Evolutionary conservation across 257 asterid genomes (phyloP), one percentile per base, ranked within the genome.

Genomic region (Thymus quinquecostatus): DNA sequence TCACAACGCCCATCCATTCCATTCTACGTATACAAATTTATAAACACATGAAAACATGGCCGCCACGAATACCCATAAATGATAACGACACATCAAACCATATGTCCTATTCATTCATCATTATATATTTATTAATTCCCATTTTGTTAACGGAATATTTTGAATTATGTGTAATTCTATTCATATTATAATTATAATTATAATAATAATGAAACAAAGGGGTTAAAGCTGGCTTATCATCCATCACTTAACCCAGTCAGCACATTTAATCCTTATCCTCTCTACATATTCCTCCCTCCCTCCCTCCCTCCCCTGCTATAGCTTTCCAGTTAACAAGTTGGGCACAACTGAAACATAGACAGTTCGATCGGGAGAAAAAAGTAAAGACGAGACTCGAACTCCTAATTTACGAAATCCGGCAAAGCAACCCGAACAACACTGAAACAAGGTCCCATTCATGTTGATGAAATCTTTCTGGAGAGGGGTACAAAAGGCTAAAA

Each of bases 11-110:
- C 60, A 60, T 58, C 9, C 21, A 21, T 21, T 21, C 21, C 21
- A 21, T 48, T 27, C 30, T 63, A n/a, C n/a, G n/a, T n/a, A 4
- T 38, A 36, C 3, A n/a, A 1, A 28, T 5, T 14, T 54, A 60
- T 32, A 29, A 58, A 50, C 66, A 30, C 44, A 72, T 45, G 27
- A 75, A 44, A 75, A 38, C 69, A 73, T 63, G 76, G 79, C 61
- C 78, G 32, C 69, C 78, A 61, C 53, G 75, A 71, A 68, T 53
- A 53, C 66, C 70, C 82, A 69, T 73, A 73, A 62, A 62, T 63
- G 79, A 78, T 63, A 61, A 48, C 47, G 75, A 73, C 59, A 54
- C 33, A 49, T 38, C 53, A 66, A 56, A 21, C 21, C 40, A 34
- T 45, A 71, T 38, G 64, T 54, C 72, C 14, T 58, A 47, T 64